Evolutionary conservation across 2,329 filamentous ascomycete genomes (phyloP).

Genomic region (Colletotrichum truncatum): DNA sequence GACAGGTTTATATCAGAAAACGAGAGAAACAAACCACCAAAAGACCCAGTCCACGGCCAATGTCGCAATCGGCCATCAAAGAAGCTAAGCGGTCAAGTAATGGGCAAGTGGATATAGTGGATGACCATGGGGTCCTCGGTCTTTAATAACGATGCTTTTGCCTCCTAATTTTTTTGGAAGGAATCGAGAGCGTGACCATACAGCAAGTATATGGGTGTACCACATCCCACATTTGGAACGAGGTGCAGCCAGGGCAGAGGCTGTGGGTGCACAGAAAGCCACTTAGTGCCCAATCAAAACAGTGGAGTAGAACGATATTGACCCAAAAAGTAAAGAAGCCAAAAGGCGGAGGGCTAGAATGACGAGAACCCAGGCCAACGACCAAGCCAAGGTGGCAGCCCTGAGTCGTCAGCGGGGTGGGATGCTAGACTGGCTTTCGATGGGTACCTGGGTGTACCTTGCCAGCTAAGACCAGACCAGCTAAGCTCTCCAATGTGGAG

Average conservation of each 20-base stretch:
- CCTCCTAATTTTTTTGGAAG: conserved; percentile 6
- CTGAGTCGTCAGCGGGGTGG: conserved; percentile 21
- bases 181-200: conserved; percentile 24
- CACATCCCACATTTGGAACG: conserved; percentile 25
- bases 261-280: conserved; percentile 14
- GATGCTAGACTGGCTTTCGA: neutral
- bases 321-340: conserved; percentile 25
- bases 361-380: conserved; percentile 11
- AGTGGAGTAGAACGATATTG: conserved; percentile 3
- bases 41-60: conserved; percentile 1
- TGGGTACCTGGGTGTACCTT: conserved; percentile 20
- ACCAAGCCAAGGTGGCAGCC: conserved; percentile 13
- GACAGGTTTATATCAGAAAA: conserved; percentile 6
- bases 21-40: neutral
- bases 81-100: conserved; percentile 18
- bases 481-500: conserved; percentile 25
- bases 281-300: conserved; percentile 1
- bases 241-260: conserved; percentile 21
- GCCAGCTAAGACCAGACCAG: conserved; percentile 12
- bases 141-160: conserved; percentile 24
- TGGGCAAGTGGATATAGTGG: conserved; percentile 29
- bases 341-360: conserved; percentile 11
- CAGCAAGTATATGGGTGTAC: conserved; percentile 23
- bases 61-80: conserved; percentile 25
- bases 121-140: conserved; percentile 16